Percentiles rank a stretch among this genome's conserved stretches.
Evolutionary conservation across 345 rosid species (phyloP).

Genomic region (Euclidium syriacum): DNA sequence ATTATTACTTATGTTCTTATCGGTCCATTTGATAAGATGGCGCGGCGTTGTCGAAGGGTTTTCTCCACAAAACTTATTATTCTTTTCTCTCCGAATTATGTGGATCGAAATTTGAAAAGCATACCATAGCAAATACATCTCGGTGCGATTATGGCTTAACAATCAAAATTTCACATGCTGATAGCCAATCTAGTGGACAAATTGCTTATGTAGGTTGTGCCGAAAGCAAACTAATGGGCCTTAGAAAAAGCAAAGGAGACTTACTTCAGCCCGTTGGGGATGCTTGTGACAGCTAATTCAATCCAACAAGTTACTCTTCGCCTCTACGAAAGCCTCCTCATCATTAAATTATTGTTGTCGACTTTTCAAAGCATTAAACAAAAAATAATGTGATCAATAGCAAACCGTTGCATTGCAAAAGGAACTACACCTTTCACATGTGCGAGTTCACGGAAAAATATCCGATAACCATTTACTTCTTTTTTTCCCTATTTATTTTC

Average conservation of each 20-base stretch:
- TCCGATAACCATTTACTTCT: conserved; percentile 2
- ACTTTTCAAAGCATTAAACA: neutral
- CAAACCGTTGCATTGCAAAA: conserved; percentile 19
- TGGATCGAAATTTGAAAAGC: too few relatives aligned
- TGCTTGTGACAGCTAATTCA: neutral
- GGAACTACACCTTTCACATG: conserved; percentile 31
- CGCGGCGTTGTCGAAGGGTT: too few relatives aligned
- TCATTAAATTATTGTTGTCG: conserved; percentile 2
- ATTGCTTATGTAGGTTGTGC: neutral
- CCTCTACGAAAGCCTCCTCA: neutral
- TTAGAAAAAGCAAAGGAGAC: neutral
- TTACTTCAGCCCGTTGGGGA: neutral
- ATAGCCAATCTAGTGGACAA: neutral
- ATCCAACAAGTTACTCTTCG: neutral
- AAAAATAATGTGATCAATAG: conserved; percentile 13
- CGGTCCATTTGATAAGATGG: too few relatives aligned
- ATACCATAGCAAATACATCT: too few relatives aligned
- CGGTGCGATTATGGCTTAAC: too few relatives aligned
- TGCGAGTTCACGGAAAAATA: conserved; percentile 1
- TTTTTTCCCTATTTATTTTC: neutral
- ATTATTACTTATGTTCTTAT: too few relatives aligned
- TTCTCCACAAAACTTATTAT: too few relatives aligned
- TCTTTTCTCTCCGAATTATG: too few relatives aligned
- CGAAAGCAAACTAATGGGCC: neutral
- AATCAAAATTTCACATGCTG: too few relatives aligned